Conservation (phyloP, 2,329 filamentous ascomycete species). For the Raffaelea deltoideospora region DNA sequence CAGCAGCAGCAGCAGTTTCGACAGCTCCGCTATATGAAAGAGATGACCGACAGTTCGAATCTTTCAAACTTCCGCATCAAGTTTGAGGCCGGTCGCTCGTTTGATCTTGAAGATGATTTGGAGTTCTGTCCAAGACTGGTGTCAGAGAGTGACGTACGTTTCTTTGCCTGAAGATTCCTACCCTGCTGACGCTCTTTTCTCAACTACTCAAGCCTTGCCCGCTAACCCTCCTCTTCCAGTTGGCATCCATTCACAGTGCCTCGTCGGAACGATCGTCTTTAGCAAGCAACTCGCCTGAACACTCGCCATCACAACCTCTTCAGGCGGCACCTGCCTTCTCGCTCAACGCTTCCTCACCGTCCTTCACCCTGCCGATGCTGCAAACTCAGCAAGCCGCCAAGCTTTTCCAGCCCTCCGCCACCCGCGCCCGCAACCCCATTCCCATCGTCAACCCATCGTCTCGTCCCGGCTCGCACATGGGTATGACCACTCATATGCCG, state of each 20-base stretch:
- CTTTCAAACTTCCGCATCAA: constrained; percentile 68
- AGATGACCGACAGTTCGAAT: constrained; percentile 63
- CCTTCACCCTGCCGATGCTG: constrained; percentile 50
- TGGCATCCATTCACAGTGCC: constrained; percentile 80
- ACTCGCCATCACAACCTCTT: constrained; percentile 75
- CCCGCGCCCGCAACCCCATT: constrained; percentile 85
- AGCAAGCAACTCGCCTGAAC: constrained; percentile 84
- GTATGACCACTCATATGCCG: constrained; percentile 68
- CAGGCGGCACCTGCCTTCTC: constrained; percentile 67
- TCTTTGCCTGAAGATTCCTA: too few relatives aligned
- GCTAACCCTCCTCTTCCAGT: constrained; percentile 30
- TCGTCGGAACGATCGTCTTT: constrained; percentile 87
- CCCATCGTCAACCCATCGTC: constrained; percentile 72
- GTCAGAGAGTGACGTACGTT: constrained; percentile 82
- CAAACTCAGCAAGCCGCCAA: constrained; percentile 55
- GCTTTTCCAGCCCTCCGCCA: constrained; percentile 79
- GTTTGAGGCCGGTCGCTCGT: constrained; percentile 83
- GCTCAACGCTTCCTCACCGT: constrained; percentile 49
- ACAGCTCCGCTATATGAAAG: constrained; percentile 72
- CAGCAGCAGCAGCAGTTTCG: constrained; percentile 63
- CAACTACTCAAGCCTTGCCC: too few relatives aligned
- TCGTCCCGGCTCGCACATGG: constrained; percentile 59
- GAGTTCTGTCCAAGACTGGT: constrained; percentile 88
- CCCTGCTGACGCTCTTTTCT: too few relatives aligned
- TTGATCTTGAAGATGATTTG: constrained; percentile 90